phyloP scores from a whole-genome alignment of 257 asterid species.

The Rubia yunnanensis region DNA sequence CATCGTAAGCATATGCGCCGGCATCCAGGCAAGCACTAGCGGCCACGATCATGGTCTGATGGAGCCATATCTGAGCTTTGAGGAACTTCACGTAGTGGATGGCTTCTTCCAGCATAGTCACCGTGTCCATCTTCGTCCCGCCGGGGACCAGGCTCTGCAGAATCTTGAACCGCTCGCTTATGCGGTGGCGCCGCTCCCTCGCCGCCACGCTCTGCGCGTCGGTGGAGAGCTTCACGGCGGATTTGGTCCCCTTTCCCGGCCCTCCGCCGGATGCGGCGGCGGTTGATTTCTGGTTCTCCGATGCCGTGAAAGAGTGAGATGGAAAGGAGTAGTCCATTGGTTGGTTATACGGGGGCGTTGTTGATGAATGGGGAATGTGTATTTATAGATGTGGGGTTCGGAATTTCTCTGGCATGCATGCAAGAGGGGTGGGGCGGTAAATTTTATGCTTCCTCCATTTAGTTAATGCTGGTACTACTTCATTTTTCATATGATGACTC shows the following conservation, averaged over 20 bases:
- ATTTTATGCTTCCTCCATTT: too few relatives aligned
- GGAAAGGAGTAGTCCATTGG: neutral
- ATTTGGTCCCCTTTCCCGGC: slow-evolving; percentile 5
- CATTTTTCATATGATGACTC: too few relatives aligned
- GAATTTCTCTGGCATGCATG: neutral
- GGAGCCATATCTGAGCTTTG: slow-evolving; percentile 65
- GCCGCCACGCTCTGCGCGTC: slow-evolving; percentile 88
- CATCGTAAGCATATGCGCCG: neutral
- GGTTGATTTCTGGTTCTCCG: too few relatives aligned
- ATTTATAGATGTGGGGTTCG: slow-evolving; percentile 1
- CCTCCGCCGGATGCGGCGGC: neutral
- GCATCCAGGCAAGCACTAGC: slow-evolving; percentile 6
- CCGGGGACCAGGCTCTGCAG: slow-evolving; percentile 73
- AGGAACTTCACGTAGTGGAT: slow-evolving; percentile 73
- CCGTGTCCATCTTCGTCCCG: slow-evolving; percentile 69
- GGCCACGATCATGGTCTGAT: slow-evolving; percentile 37
- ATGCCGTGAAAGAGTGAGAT: neutral
- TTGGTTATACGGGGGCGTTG: neutral
- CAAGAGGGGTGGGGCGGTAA: neutral
- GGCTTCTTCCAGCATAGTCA: slow-evolving; percentile 77
- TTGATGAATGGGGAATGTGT: neutral
- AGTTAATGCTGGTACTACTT: too few relatives aligned
- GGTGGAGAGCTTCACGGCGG: slow-evolving; percentile 46
- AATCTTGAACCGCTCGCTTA: slow-evolving; percentile 77
- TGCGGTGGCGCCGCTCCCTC: slow-evolving; percentile 68